Evolutionary conservation across 2,329 filamentous ascomycete genomes (phyloP).

Genomic region (Phialocephala subalpina): DNA sequence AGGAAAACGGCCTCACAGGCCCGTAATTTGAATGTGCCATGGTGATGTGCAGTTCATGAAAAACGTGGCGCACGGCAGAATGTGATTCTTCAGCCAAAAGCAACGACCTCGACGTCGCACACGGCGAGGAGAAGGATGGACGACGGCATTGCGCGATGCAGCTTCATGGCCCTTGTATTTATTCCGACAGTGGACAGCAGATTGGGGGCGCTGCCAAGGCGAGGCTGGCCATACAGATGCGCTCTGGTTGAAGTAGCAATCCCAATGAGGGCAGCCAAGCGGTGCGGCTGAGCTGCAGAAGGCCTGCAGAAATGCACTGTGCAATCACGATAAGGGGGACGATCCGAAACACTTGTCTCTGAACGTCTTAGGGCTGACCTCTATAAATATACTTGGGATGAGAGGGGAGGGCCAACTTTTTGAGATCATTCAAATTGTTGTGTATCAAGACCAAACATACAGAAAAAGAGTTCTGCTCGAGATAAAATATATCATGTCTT

Average conservation of each 20-base stretch:
- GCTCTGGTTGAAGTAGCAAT: not conserved
- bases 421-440: not conserved
- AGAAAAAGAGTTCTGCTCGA: not conserved
- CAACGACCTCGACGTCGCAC: not conserved
- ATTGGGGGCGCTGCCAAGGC: constrained; percentile 18
- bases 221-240: constrained; percentile 28
- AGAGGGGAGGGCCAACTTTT: not conserved
- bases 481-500: not conserved
- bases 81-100: constrained; percentile 7
- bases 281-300: constrained; percentile 13
- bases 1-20: constrained; percentile 28
- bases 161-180: constrained; percentile 14
- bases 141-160: not conserved
- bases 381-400: constrained; percentile 2
- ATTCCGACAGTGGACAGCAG: not conserved
- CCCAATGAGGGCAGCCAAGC: not conserved
- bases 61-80: constrained; percentile 3
- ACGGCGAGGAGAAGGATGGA: not conserved
- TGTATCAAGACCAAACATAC: not conserved
- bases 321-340: not conserved
- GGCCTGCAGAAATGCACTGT: not conserved
- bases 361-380: constrained; percentile 10
- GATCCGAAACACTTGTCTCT: constrained; percentile 6
- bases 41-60: constrained; percentile 3
- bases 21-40: constrained; percentile 26